Conservation (phyloP, 345 rosid species). For the Salix arbutifolia region DNA sequence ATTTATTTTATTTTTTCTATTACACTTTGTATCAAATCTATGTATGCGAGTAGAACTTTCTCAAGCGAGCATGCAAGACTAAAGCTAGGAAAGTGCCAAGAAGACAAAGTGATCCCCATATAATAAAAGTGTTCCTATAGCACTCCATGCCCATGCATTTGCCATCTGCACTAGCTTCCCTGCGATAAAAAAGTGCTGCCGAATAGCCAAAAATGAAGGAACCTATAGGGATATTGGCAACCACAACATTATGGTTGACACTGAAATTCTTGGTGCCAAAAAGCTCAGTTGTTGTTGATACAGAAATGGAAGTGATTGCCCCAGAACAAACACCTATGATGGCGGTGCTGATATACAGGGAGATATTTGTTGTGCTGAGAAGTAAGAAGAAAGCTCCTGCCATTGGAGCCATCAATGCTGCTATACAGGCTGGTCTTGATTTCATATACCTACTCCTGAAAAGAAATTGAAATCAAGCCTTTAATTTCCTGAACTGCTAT, state of each 20-base stretch:
- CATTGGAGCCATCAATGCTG: slow-evolving; percentile 52
- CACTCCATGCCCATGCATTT: slow-evolving; percentile 68
- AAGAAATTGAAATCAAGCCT: background rate
- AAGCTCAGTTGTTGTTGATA: slow-evolving; percentile 62
- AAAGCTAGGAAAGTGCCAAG: slow-evolving; percentile 53
- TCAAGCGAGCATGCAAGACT: slow-evolving; percentile 45
- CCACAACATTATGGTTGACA: slow-evolving; percentile 80
- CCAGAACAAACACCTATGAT: slow-evolving; percentile 65
- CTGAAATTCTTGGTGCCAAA: slow-evolving; percentile 70
- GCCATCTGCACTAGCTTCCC: slow-evolving; percentile 29
- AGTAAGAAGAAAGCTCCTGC: slow-evolving; percentile 62
- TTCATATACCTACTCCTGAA: slow-evolving; percentile 46
- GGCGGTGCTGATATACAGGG: slow-evolving; percentile 63
- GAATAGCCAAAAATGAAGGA: slow-evolving; percentile 63
- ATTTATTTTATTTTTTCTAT: background rate
- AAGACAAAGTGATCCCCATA: slow-evolving; percentile 64
- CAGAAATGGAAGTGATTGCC: slow-evolving; percentile 67
- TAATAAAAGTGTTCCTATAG: slow-evolving; percentile 52
- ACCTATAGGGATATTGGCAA: slow-evolving; percentile 76
- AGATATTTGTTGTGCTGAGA: slow-evolving; percentile 26
- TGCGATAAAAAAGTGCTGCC: slow-evolving; percentile 63
- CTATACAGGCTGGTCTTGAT: slow-evolving; percentile 55
- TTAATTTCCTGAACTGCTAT: background rate
- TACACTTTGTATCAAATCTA: background rate
- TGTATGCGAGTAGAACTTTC: slow-evolving; percentile 39